Base-by-base conservation (phyloP, 345 rosid species). In the Kernera saxatilis region DNA sequence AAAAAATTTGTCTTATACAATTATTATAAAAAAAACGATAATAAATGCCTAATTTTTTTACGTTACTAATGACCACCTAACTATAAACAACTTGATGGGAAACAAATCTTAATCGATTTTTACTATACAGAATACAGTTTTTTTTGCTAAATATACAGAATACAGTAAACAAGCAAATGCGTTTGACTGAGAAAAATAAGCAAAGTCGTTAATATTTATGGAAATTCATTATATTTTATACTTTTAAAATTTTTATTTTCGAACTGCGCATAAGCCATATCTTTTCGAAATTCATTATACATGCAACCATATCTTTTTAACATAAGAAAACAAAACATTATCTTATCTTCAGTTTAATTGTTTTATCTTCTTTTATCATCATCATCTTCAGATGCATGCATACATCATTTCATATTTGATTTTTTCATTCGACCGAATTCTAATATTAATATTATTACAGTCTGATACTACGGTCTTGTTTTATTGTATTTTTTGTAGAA, bases 341-440 rank as follows among this genome's bases (percentile, higher is more conserved):
- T 72, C 76, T 72, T 72, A 72, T 72, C 64, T 63, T 45, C 27
- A 53, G 4, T 17, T 23, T 36, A 8, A 18, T 49, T 22, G 0
- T 25, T 23, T 13, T 39, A 53, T 67, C 46, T 26, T 51, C 29
- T 37, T 33, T 15, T 55, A 9, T 15, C 40, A 26, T 19, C 59
- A 51, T 60, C 50, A 14, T 32, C 43, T 10, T 70, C 33, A 70
- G 26, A 49, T 48, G 30, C 41, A 48, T 48, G 58, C 58, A 49
- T 57, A 21, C 35, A 32, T 11, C 19, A 29, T 29, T 10, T 3
- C n/a, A n/a, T 14, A 11, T 48, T 15, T 43, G 0, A 12, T 6
- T 52, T 40, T 53, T 36, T 18, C 27, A 33, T 15, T 35, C 36
- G 1, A 22, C 17, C 50, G 12, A 18, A 25, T 36, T 14, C 7